A percentile compares a stretch with the other conserved stretches of the same genome.
Conservation (phyloP, 1,284 basidiomycete species). For the Cutaneotrichosporon mucoides region DNA sequence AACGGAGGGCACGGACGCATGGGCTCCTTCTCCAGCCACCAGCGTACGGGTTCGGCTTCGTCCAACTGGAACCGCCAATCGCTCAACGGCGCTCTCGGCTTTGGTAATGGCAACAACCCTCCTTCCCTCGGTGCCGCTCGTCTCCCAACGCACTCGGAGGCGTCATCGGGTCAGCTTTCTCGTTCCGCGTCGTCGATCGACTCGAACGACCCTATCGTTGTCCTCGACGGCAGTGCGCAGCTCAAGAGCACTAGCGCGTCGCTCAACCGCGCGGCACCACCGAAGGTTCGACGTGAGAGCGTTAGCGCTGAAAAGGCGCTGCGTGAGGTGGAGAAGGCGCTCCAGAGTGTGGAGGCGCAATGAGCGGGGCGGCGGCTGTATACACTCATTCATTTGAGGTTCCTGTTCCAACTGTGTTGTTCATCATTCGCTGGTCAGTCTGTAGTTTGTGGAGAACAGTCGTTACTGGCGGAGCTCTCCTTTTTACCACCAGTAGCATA, state of each 20-base stretch:
- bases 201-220: constrained; percentile 26
- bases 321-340: constrained; percentile 68
- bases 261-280: constrained; percentile 2
- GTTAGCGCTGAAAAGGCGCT: constrained; percentile 59
- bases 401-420: not conserved
- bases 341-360: constrained; percentile 51
- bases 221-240: constrained; percentile 24
- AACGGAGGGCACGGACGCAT: constrained; percentile 12
- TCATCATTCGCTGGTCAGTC: too few species aligned
- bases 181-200: constrained; percentile 24
- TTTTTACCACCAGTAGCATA: too few species aligned
- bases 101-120: constrained; percentile 20
- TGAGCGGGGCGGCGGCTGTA: constrained; percentile 2
- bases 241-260: constrained; percentile 16
- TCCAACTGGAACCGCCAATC: constrained; percentile 32
- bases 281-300: constrained; percentile 36
- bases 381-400: constrained; percentile 1
- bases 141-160: constrained; percentile 42
- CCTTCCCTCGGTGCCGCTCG: constrained; percentile 18
- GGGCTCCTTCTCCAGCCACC: constrained; percentile 19
- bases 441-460: too few species aligned
- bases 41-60: constrained; percentile 32
- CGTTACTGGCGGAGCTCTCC: too few species aligned
- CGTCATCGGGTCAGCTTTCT: constrained; percentile 22
- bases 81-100: constrained; percentile 26